Evolutionary conservation across 306 rosid species (phyloP).

Genomic region (Erythrophleum fordii): DNA sequence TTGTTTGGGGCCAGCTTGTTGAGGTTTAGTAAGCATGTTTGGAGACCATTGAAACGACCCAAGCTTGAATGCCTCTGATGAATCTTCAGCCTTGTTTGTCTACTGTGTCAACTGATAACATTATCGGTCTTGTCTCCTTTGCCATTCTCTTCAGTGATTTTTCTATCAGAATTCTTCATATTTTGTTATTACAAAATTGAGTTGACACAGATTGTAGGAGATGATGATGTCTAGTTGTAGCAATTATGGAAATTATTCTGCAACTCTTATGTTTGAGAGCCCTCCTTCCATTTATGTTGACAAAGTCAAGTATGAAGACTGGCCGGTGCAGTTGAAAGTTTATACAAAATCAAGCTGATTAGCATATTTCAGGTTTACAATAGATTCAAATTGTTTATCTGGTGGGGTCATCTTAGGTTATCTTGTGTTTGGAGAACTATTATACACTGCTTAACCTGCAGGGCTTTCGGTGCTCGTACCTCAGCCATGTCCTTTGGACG

Average conservation of each 20-base stretch:
- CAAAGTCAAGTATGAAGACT: no score
- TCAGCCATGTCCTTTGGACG: background rate
- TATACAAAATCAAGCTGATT: no score
- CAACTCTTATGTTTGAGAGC: slow-evolving; percentile 45
- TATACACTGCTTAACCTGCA: no score
- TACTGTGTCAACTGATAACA: background rate
- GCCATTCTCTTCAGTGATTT: background rate
- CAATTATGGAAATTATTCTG: slow-evolving; percentile 2
- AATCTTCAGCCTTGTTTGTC: background rate
- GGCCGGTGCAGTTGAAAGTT: no score
- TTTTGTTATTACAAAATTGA: background rate
- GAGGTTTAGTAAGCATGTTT: slow-evolving; percentile 1
- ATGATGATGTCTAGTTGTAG: background rate
- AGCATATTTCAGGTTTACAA: no score
- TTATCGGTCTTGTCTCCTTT: background rate
- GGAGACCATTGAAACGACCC: background rate
- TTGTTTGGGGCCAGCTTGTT: slow-evolving; percentile 16
- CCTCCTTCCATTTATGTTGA: background rate
- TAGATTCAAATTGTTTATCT: no score
- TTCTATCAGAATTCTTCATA: background rate
- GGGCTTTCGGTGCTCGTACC: background rate
- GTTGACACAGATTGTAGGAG: background rate
- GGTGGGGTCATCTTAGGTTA: no score
- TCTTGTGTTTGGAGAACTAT: no score
- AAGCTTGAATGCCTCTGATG: background rate